phyloP scores from a whole-genome alignment of 2,329 filamentous ascomycete genomes.

The Fonsecaea monophora region DNA sequence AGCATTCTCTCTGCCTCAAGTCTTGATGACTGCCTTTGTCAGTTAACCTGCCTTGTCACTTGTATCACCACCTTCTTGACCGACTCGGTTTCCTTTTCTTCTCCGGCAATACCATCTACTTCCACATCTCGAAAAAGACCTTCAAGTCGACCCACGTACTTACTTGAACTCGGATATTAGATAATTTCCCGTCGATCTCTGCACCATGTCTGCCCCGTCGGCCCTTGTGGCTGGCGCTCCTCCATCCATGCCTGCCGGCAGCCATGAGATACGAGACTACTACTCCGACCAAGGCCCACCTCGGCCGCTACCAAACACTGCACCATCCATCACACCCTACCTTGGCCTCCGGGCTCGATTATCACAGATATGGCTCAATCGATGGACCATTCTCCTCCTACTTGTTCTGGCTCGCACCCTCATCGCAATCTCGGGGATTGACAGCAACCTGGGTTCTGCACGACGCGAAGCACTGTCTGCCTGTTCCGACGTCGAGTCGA shows the following conservation, averaged over 20 bases:
- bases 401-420: conserved; percentile 84
- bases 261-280: conserved; percentile 67
- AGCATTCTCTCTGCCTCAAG: conserved; percentile 21
- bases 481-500: conserved; percentile 88
- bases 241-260: conserved; percentile 64
- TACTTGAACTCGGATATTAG: conserved; percentile 30
- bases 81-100: conserved; percentile 15
- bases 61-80: conserved; percentile 21
- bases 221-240: conserved; percentile 62
- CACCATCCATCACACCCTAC: conserved; percentile 82
- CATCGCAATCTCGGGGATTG: conserved; percentile 74
- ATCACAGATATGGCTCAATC: conserved; percentile 96
- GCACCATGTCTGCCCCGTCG: conserved; percentile 41
- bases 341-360: conserved; percentile 86
- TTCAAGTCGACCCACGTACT: conserved; percentile 11
- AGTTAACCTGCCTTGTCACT: conserved; percentile 13
- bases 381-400: conserved; percentile 89
- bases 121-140: not conserved
- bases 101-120: not conserved
- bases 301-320: conserved; percentile 66
- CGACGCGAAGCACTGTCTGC: conserved; percentile 83
- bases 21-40: conserved; percentile 32
- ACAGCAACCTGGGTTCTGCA: conserved; percentile 76
- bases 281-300: conserved; percentile 61
- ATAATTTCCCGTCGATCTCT: conserved; percentile 39